These are phyloP conservation scores for Xylaria castorea DNA, from an alignment of 495 filamentous ascomycete species.

Conservation along the genomic window DNA sequence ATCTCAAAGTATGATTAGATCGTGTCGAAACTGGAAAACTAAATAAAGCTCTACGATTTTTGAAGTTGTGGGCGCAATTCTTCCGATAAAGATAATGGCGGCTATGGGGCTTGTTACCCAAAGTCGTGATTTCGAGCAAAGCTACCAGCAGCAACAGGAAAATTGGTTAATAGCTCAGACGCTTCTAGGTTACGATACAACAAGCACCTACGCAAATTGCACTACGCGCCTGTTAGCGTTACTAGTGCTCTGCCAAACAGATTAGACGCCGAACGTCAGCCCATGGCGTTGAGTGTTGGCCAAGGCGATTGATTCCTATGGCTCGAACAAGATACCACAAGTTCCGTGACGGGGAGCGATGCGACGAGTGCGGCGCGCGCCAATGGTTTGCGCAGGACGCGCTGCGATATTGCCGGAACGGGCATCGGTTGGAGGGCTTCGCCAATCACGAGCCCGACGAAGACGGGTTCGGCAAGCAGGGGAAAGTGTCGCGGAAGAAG, in stretches of 20 bases:
- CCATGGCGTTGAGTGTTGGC: neutral
- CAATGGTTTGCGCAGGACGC: conserved; percentile 58
- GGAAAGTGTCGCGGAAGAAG: conserved; percentile 52
- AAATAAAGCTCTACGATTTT: neutral
- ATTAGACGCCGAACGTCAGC: neutral
- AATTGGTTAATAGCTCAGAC: neutral
- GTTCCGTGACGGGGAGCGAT: conserved; percentile 51
- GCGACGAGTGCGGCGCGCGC: conserved; percentile 56
- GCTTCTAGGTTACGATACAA: neutral
- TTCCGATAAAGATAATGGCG: neutral
- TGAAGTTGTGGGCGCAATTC: neutral
- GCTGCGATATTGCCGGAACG: conserved; percentile 59
- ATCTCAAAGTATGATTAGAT: neutral
- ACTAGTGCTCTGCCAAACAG: neutral
- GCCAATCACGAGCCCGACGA: conserved; percentile 65
- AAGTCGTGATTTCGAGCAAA: neutral
- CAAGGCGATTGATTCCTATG: conserved; percentile 23
- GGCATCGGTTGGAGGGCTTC: conserved; percentile 58
- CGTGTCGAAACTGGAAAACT: neutral
- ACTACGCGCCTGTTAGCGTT: neutral
- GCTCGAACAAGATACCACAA: conserved; percentile 37
- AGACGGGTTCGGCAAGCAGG: conserved; percentile 73
- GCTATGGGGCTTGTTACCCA: neutral
- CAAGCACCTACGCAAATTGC: neutral
- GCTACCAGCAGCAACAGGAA: neutral